Percentiles rank a stretch among this genome's conserved stretches.
These are phyloP conservation scores for Podospora comata DNA, from an alignment of 495 filamentous ascomycete species.

Conservation along the genomic window DNA sequence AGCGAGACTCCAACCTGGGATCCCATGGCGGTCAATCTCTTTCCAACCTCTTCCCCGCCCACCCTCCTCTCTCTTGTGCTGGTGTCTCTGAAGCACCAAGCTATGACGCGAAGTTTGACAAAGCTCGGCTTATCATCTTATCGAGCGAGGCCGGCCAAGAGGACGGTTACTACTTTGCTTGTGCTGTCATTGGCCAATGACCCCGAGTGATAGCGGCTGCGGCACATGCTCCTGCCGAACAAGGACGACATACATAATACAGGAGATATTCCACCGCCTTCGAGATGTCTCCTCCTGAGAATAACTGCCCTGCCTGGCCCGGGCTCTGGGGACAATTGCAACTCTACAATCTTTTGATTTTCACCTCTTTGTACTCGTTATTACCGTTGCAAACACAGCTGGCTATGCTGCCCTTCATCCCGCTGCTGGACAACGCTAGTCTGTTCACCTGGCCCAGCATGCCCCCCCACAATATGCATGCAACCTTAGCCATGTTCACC, in stretches of 20 bases:
- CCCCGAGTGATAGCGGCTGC: neutral
- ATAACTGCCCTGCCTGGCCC: neutral
- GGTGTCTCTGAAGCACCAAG: neutral
- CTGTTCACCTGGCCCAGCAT: neutral
- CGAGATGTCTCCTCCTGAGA: neutral
- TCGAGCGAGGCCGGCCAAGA: conserved; percentile 1
- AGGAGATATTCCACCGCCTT: neutral
- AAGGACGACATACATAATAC: neutral
- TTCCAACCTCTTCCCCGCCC: neutral
- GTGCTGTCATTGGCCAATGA: neutral
- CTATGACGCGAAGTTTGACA: conserved; percentile 3
- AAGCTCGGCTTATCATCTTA: neutral
- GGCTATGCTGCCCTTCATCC: neutral
- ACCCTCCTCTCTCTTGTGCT: neutral
- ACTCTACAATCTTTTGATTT: neutral
- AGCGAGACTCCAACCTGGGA: neutral
- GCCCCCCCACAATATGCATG: conserved; percentile 6
- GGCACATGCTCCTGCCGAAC: conserved; percentile 1
- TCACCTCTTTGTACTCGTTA: neutral
- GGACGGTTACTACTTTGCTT: neutral
- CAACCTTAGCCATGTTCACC: conserved; percentile 1
- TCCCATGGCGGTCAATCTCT: neutral
- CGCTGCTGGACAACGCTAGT: neutral
- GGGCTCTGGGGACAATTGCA: neutral
- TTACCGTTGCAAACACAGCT: neutral